Evolutionary conservation across 108 stramenopile genomes (phyloP).

Genomic region (Epipyxis sp.): DNA sequence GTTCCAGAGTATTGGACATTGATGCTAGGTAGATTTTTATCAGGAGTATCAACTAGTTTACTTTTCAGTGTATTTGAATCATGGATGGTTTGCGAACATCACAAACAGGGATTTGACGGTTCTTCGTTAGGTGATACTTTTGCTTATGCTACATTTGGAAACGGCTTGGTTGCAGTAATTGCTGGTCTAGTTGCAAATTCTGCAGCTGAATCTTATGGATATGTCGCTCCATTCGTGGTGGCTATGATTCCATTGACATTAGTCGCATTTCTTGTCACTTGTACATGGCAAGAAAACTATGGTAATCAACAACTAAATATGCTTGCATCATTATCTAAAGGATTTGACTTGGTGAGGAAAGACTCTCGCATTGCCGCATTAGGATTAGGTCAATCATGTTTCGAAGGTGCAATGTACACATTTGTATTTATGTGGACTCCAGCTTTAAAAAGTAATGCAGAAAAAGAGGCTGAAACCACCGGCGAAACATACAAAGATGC

Average conservation of each 20-base stretch:
- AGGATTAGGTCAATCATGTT: constrained; percentile 22
- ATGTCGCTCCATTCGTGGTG: constrained; percentile 25
- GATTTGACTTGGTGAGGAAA: constrained; percentile 21
- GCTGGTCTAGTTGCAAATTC: constrained; percentile 22
- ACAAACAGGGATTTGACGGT: not conserved
- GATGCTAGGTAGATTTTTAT: constrained; percentile 33
- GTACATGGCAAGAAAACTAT: constrained; percentile 20
- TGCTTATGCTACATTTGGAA: constrained; percentile 32
- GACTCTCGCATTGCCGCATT: constrained; percentile 18
- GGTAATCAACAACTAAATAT: constrained; percentile 12
- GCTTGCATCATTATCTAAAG: constrained; percentile 11
- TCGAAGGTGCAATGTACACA: constrained; percentile 43
- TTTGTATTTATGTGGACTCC: constrained; percentile 52
- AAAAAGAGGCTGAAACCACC: not conserved
- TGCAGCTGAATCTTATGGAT: constrained; percentile 13
- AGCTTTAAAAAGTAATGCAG: constrained; percentile 25
- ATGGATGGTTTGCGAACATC: constrained; percentile 31
- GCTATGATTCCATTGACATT: constrained; percentile 11
- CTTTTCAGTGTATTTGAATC: constrained; percentile 30
- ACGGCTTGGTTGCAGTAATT: constrained; percentile 31
- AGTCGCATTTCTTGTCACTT: constrained; percentile 5
- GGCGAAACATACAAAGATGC: constrained; percentile 16
- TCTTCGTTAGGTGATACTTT: constrained; percentile 17
- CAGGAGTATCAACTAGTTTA: constrained; percentile 1
- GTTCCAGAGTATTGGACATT: constrained; percentile 34